phyloP scores from a whole-genome alignment of 495 filamentous ascomycete species.

The Xylaria cubensis region DNA sequence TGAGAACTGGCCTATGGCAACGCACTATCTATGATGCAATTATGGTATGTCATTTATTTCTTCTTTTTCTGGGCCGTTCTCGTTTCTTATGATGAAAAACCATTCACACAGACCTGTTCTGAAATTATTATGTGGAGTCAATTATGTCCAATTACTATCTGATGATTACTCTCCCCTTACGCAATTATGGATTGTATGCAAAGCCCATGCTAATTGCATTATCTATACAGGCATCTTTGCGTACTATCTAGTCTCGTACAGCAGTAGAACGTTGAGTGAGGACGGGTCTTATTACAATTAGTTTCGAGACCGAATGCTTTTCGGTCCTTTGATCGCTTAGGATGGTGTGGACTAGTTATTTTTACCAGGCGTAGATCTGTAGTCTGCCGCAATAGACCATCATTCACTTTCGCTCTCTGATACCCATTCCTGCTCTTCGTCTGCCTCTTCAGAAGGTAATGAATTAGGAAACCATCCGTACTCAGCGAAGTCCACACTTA shows the following conservation, averaged over 20 bases:
- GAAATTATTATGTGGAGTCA: conserved; percentile 66
- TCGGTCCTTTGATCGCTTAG: background rate
- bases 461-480: conserved; percentile 80
- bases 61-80: conserved; percentile 13
- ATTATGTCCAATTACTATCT: conserved; percentile 83
- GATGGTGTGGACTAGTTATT: background rate
- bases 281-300: no score
- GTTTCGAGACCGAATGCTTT: background rate
- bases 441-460: conserved; percentile 61
- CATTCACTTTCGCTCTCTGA: conserved; percentile 20
- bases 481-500: conserved; percentile 67
- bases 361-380: background rate
- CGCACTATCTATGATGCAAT: background rate
- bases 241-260: background rate
- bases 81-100: conserved; percentile 64
- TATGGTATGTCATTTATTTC: conserved; percentile 41
- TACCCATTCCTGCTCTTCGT: conserved; percentile 31
- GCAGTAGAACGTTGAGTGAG: background rate
- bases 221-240: background rate
- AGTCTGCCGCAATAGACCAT: background rate
- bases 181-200: conserved; percentile 4
- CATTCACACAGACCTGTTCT: conserved; percentile 84
- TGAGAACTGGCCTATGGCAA: background rate
- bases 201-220: conserved; percentile 9
- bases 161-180: conserved; percentile 47